phyloP scores from a whole-genome alignment of 2,329 filamentous ascomycete genomes.

The Colletotrichum lupini region DNA sequence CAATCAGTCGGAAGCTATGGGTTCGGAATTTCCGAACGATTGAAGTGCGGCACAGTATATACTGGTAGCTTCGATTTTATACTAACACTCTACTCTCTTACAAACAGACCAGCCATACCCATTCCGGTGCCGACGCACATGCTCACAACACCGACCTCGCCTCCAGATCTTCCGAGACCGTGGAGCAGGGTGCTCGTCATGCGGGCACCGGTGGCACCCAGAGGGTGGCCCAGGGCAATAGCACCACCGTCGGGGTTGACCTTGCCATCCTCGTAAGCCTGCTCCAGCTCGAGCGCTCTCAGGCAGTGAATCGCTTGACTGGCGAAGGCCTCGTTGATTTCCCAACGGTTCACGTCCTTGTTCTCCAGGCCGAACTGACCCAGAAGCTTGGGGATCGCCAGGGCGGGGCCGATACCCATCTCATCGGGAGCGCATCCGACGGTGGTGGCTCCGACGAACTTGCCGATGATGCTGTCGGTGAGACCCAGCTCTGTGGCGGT shows the following conservation, averaged over 20 bases:
- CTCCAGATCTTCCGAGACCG: slow-evolving; percentile 75
- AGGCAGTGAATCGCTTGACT: slow-evolving; percentile 78
- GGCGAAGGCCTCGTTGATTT: slow-evolving; percentile 89
- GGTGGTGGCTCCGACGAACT: slow-evolving; percentile 81
- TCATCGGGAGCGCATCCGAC: slow-evolving; percentile 87
- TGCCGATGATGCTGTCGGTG: slow-evolving; percentile 76
- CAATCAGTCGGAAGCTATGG: background rate
- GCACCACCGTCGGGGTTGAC: slow-evolving; percentile 95
- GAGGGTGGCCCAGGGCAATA: slow-evolving; percentile 91
- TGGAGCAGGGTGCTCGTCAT: slow-evolving; percentile 78
- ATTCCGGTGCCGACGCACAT: slow-evolving; percentile 92
- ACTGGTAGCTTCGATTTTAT: background rate
- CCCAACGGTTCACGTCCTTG: slow-evolving; percentile 84
- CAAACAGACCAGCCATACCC: slow-evolving; percentile 78
- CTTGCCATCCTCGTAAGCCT: slow-evolving; percentile 70
- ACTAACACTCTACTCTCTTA: slow-evolving; percentile 62
- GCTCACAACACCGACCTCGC: slow-evolving; percentile 82
- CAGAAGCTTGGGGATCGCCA: slow-evolving; percentile 88
- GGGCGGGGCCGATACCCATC: slow-evolving; percentile 91
- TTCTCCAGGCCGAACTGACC: slow-evolving; percentile 72
- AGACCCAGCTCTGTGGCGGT: slow-evolving; percentile 81
- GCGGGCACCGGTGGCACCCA: slow-evolving; percentile 88
- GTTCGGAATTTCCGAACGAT: background rate
- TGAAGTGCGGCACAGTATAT: background rate
- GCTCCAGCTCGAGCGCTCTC: slow-evolving; percentile 74